Evolutionary conservation across 768 basidiomycete genomes (phyloP).

Genomic region (Pisolithus marmoratus): DNA sequence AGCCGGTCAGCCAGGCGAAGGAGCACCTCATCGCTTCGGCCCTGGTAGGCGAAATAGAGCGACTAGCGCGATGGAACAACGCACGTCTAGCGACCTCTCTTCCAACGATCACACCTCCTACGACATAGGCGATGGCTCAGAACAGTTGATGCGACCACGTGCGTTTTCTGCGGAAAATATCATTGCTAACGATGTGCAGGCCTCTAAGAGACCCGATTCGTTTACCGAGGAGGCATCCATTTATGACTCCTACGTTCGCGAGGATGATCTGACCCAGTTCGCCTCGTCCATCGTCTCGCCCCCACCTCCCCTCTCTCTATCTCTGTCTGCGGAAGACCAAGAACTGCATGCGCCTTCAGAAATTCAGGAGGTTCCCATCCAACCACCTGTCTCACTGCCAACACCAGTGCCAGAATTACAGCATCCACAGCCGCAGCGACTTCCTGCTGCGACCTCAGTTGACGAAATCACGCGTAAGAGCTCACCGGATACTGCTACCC

Average conservation of each 20-base stretch:
- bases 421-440: conserved; percentile 63
- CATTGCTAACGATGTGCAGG: conserved; percentile 27
- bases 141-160: conserved; percentile 31
- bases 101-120: conserved; percentile 41
- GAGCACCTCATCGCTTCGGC: conserved; percentile 78
- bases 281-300: conserved; percentile 14
- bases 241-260: conserved; percentile 73
- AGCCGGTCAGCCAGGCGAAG: conserved; percentile 65
- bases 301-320: conserved; percentile 19
- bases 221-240: conserved; percentile 80
- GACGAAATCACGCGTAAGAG: conserved; percentile 48
- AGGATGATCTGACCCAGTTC: conserved; percentile 32
- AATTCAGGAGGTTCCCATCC: conserved; percentile 6
- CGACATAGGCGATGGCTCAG: conserved; percentile 55
- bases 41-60: conserved; percentile 30
- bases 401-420: conserved; percentile 43
- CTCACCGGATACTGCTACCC: conserved; percentile 42
- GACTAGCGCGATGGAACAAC: conserved; percentile 34
- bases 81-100: conserved; percentile 67
- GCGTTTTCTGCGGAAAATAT: conserved; percentile 34
- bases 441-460: conserved; percentile 26
- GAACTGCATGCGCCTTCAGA: background rate
- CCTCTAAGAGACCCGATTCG: conserved; percentile 53
- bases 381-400: conserved; percentile 28
- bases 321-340: conserved; percentile 15